A percentile compares a stretch with the other conserved stretches of the same genome.
Evolutionary conservation across 352 stramenopile species (phyloP).

Genomic region (Globisporangium middletonii): DNA sequence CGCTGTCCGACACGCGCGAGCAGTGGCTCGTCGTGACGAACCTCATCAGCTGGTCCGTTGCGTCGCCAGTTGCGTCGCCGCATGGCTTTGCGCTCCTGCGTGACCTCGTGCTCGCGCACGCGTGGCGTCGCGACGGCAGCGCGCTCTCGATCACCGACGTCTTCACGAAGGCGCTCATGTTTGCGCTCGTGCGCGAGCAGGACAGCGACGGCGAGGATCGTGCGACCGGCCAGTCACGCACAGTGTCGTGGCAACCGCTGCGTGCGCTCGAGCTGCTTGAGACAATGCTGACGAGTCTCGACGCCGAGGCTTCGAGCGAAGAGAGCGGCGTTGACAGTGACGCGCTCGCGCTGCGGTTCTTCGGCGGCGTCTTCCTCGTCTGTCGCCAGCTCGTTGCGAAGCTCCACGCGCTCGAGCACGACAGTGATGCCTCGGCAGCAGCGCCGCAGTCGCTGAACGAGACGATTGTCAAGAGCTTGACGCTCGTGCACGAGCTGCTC

Average conservation of each 20-base stretch:
- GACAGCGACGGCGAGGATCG: conserved; percentile 12
- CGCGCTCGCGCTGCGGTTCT: conserved; percentile 28
- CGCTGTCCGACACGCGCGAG: conserved; percentile 32
- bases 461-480: conserved; percentile 30
- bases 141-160: conserved; percentile 53
- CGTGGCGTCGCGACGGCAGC: conserved; percentile 47
- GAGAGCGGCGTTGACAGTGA: conserved; percentile 34
- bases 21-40: conserved; percentile 62
- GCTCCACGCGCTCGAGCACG: conserved; percentile 8
- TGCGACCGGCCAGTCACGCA: background rate
- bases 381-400: conserved; percentile 32
- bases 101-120: conserved; percentile 41
- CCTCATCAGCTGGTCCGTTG: conserved; percentile 53
- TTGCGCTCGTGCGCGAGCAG: conserved; percentile 27
- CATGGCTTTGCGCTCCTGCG: conserved; percentile 64
- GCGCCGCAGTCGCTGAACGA: conserved; percentile 25
- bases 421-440: background rate
- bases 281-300: conserved; percentile 46
- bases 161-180: conserved; percentile 62
- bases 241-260: conserved; percentile 18
- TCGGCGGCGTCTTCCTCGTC: conserved; percentile 52
- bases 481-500: conserved; percentile 54
- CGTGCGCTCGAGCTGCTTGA: conserved; percentile 44
- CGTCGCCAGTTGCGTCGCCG: conserved; percentile 30
- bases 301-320: conserved; percentile 23